These are phyloP conservation scores for Heliosperma pusillum DNA, from an alignment of 148 eudicot species.

Conservation along the genomic window DNA sequence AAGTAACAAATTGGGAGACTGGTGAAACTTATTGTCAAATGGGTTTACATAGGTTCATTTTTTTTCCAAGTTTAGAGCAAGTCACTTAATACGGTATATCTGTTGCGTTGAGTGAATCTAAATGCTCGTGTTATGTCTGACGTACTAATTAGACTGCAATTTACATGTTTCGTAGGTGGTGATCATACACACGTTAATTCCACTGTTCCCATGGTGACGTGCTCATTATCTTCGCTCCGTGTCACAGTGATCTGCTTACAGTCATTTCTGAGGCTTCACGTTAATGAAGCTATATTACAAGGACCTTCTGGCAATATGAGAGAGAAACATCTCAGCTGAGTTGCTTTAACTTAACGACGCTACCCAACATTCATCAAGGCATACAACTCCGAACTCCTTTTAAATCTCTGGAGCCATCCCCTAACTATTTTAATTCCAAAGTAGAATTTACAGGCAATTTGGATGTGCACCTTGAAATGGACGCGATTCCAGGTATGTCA, in stretches of 20 bases:
- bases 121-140: not conserved
- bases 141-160: not conserved
- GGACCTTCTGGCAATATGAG: not conserved
- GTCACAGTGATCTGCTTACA: not conserved
- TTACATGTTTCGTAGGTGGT: conserved; percentile 12
- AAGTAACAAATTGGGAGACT: not conserved
- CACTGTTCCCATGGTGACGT: not conserved
- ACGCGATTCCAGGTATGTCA: not conserved
- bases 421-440: not conserved
- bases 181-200: not conserved
- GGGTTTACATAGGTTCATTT: not conserved
- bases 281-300: conserved; percentile 7
- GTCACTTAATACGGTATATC: too few relatives aligned
- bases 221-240: not conserved
- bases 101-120: not conserved
- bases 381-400: not conserved
- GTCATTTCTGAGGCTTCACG: not conserved
- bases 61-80: not conserved
- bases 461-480: not conserved
- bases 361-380: not conserved
- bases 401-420: not conserved
- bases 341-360: not conserved
- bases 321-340: not conserved
- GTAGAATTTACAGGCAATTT: not conserved
- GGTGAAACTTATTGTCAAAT: not conserved